phyloP scores from a whole-genome alignment of 2,329 filamentous ascomycete genomes.

The Aspergillus spinulosporus region DNA sequence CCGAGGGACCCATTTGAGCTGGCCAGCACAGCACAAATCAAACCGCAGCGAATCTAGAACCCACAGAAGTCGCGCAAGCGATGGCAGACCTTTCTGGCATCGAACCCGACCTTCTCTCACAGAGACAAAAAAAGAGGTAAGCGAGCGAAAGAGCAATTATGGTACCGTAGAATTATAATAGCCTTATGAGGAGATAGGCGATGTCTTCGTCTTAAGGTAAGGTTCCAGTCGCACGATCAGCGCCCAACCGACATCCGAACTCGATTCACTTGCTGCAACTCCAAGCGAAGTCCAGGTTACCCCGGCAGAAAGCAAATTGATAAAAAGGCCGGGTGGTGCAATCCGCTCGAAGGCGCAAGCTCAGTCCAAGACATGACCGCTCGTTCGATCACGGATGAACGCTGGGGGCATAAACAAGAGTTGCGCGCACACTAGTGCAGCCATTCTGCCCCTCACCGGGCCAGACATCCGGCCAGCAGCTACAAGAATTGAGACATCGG shows the following conservation, averaged over 20 bases:
- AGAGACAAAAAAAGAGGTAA: background rate
- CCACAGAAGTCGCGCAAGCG: background rate
- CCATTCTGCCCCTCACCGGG: constrained; percentile 10
- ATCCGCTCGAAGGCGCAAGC: constrained; percentile 1
- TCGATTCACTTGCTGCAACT: background rate
- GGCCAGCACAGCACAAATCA: background rate
- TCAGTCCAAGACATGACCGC: constrained; percentile 2
- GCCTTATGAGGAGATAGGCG: background rate
- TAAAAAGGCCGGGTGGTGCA: constrained; percentile 10
- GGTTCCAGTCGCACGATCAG: constrained; percentile 7
- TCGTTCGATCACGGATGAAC: constrained; percentile 14
- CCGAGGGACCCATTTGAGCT: constrained; percentile 23
- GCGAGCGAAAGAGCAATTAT: constrained; percentile 1
- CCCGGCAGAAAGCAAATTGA: constrained; percentile 7
- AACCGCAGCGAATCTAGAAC: background rate
- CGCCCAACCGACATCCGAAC: constrained; percentile 10
- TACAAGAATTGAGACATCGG: background rate
- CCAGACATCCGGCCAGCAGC: constrained; percentile 10
- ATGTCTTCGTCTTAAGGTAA: constrained; percentile 1
- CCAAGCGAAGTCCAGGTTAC: background rate
- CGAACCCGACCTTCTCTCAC: constrained; percentile 6
- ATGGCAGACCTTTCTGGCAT: constrained; percentile 13
- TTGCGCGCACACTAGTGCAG: constrained; percentile 12
- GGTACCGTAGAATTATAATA: background rate
- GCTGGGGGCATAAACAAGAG: constrained; percentile 10